Conservation (phyloP, 2,329 filamentous ascomycete genomes). For the Myriangium duriaei region DNA sequence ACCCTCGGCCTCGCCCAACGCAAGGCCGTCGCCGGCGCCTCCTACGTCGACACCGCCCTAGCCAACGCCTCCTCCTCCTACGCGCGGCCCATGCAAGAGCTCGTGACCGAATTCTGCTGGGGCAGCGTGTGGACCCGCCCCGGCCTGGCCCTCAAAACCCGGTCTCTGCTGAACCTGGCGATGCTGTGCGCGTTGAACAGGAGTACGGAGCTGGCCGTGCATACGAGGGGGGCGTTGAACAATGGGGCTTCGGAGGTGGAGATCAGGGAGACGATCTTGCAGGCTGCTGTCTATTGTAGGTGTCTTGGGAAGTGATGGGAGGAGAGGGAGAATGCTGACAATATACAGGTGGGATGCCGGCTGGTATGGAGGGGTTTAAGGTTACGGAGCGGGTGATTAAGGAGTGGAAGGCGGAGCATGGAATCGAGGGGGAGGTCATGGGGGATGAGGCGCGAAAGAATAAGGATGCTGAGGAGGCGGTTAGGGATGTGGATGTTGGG, state of each 20-base stretch:
- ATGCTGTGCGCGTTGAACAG: conserved; percentile 53
- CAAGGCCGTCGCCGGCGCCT: conserved; percentile 46
- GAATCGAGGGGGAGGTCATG: conserved; percentile 8
- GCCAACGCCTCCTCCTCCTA: conserved; percentile 47
- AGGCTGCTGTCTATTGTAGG: conserved; percentile 36
- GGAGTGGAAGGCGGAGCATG: conserved; percentile 35
- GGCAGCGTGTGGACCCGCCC: conserved; percentile 51
- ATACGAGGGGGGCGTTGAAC: conserved; percentile 50
- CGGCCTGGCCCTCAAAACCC: conserved; percentile 48
- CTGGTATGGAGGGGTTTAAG: conserved; percentile 43
- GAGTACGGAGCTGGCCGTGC: conserved; percentile 46
- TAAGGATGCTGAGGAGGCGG: neutral
- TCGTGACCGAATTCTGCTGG: conserved; percentile 52
- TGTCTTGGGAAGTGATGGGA: neutral
- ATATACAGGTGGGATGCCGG: conserved; percentile 34
- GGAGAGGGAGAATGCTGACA: neutral
- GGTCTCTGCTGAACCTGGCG: conserved; percentile 50
- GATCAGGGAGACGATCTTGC: conserved; percentile 46
- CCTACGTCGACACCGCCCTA: conserved; percentile 47
- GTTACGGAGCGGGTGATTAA: conserved; percentile 39
- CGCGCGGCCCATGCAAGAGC: conserved; percentile 46
- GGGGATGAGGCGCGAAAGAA: conserved; percentile 10
- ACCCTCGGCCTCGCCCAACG: conserved; percentile 49
- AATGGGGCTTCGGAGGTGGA: conserved; percentile 51
- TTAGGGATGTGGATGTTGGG: conserved; percentile 3